Evolutionary conservation across 1,284 basidiomycete species (phyloP).

Genomic region (Ustilago tritici): DNA sequence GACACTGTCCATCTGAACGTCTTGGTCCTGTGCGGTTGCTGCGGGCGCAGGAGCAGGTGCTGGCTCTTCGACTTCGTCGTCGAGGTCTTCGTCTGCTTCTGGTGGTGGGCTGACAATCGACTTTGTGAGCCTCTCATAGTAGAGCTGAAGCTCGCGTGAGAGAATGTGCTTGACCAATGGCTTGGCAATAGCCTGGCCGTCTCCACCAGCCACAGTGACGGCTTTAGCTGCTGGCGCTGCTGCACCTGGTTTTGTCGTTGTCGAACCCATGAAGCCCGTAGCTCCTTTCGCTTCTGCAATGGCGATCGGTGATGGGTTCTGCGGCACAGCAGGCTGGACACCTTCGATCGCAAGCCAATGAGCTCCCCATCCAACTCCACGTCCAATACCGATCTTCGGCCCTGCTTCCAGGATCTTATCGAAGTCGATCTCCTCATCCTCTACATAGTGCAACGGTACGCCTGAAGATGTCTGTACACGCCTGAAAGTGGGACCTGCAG

Average conservation of each 20-base stretch:
- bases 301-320: constrained; percentile 81
- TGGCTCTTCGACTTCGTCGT: constrained; percentile 37
- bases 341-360: constrained; percentile 99
- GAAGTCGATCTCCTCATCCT: constrained; percentile 98
- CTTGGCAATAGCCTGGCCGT: constrained; percentile 58
- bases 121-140: constrained; percentile 90
- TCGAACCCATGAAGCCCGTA: constrained; percentile 40
- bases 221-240: constrained; percentile 64
- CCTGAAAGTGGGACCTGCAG: constrained; percentile 66
- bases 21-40: constrained; percentile 26
- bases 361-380: constrained; percentile 68
- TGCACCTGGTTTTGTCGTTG: constrained; percentile 54
- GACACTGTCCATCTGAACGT: constrained; percentile 31
- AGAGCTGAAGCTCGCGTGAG: constrained; percentile 92
- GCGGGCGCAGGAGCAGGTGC: constrained; percentile 8
- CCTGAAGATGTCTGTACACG: constrained; percentile 70
- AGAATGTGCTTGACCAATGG: constrained; percentile 85
- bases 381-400: constrained; percentile 60
- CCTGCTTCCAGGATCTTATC: constrained; percentile 72
- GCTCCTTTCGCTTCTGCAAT: constrained; percentile 37
- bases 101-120: constrained; percentile 63
- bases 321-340: constrained; percentile 93
- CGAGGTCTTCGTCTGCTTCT: constrained; percentile 58
- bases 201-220: constrained; percentile 49
- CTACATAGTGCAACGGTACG: constrained; percentile 81